Evolutionary conservation across 2,329 filamentous ascomycete genomes (phyloP).

Genomic region (Penicillium glabrum): DNA sequence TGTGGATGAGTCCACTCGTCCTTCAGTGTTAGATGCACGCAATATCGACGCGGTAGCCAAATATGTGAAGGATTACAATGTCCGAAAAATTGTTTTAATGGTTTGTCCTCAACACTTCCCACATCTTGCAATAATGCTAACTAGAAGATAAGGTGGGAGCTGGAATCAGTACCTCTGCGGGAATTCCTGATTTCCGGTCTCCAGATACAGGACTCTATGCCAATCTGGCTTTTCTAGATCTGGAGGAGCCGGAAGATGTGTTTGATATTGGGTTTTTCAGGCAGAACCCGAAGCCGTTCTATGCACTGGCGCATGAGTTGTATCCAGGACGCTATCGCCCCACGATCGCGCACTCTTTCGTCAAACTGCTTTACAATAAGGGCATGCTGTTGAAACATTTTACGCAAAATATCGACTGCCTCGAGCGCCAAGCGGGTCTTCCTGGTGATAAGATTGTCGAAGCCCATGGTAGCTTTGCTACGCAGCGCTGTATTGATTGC

Average conservation of each 20-base stretch:
- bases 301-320: constrained; percentile 84
- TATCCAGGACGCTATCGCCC: constrained; percentile 88
- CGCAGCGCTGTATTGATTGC: constrained; percentile 90
- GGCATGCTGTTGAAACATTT: constrained; percentile 80
- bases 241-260: constrained; percentile 88
- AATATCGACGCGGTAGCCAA: constrained; percentile 74
- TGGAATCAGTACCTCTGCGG: constrained; percentile 61
- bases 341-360: constrained; percentile 87
- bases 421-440: constrained; percentile 85
- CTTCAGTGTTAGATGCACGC: constrained; percentile 66
- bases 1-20: constrained; percentile 63
- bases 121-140: not conserved
- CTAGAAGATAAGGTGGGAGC: constrained; percentile 65
- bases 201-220: constrained; percentile 91
- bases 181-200: constrained; percentile 91
- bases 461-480: constrained; percentile 92
- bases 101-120: constrained; percentile 36
- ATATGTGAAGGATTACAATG: constrained; percentile 70
- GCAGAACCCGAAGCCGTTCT: constrained; percentile 82
- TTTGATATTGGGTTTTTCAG: constrained; percentile 93
- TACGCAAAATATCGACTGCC: constrained; percentile 96
- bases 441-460: constrained; percentile 80
- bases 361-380: constrained; percentile 77
- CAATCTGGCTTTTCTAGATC: constrained; percentile 80
- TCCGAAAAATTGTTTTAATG: constrained; percentile 77